These are phyloP conservation scores for Cladosporium velox DNA, from an alignment of 2,329 filamentous ascomycete species.

Conservation along the genomic window DNA sequence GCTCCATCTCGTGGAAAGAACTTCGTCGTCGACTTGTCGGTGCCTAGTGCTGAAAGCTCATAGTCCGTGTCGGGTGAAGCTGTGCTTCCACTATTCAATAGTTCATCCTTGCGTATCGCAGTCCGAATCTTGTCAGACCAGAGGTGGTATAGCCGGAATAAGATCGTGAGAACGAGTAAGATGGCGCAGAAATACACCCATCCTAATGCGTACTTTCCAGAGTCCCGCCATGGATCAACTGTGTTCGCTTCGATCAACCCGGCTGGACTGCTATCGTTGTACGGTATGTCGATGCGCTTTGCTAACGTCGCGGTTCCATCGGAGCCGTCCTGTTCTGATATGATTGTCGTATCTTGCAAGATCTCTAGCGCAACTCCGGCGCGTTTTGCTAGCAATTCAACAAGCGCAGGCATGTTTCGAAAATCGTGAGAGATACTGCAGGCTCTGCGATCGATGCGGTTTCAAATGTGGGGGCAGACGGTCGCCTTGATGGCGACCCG, in stretches of 20 bases:
- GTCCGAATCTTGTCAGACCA: constrained; percentile 94
- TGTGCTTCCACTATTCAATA: constrained; percentile 64
- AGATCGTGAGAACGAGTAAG: constrained; percentile 65
- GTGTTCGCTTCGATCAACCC: constrained; percentile 58
- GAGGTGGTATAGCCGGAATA: constrained; percentile 78
- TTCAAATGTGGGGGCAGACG: background rate
- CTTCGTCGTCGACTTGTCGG: constrained; percentile 64
- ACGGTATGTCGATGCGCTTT: constrained; percentile 57
- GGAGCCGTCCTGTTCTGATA: constrained; percentile 21
- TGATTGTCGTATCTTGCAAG: constrained; percentile 20
- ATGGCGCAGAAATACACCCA: constrained; percentile 87
- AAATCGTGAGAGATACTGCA: background rate
- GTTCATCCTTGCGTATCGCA: constrained; percentile 81
- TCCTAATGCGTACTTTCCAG: constrained; percentile 81
- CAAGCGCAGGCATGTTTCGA: constrained; percentile 34
- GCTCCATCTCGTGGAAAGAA: constrained; percentile 72
- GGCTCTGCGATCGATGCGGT: background rate
- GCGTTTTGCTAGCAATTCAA: constrained; percentile 32
- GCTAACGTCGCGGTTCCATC: constrained; percentile 25
- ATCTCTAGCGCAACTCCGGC: constrained; percentile 31
- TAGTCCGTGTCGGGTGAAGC: constrained; percentile 61
- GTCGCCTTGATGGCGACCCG: constrained; percentile 18
- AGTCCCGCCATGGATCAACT: constrained; percentile 74
- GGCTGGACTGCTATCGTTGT: constrained; percentile 57
- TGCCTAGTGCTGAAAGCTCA: constrained; percentile 61